phyloP scores from a whole-genome alignment of 352 stramenopile species.

The Phytophthora capsici region DNA sequence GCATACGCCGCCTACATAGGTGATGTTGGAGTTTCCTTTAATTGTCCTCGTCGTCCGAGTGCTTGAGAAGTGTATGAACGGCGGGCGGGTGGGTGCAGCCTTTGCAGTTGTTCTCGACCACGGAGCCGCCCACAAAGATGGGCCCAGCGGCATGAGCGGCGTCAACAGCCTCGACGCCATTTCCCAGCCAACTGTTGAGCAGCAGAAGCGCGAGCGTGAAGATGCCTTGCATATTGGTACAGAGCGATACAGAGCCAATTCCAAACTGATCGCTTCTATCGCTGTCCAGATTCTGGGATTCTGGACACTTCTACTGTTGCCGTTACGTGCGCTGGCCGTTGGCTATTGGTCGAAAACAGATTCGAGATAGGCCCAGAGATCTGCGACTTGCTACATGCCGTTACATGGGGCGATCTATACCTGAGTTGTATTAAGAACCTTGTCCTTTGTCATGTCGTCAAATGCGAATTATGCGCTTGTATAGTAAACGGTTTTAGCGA shows the following conservation, averaged over 20 bases:
- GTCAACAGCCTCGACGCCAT: constrained; percentile 10
- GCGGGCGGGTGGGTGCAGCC: constrained; percentile 9
- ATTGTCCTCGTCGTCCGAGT: constrained; percentile 13
- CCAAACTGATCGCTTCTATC: constrained; percentile 15
- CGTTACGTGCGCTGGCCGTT: constrained; percentile 22
- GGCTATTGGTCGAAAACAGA: constrained; percentile 25
- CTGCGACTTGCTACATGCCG: constrained; percentile 4
- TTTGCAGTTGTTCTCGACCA: constrained; percentile 29
- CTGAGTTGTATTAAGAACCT: not conserved
- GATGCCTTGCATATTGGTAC: constrained; percentile 43
- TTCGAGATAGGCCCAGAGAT: constrained; percentile 16
- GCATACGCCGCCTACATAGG: constrained; percentile 22
- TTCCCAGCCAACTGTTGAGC: constrained; percentile 38
- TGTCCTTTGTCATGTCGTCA: not conserved
- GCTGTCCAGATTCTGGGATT: too few species aligned
- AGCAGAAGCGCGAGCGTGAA: constrained; percentile 51
- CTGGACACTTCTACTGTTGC: not conserved
- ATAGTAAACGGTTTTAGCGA: not conserved
- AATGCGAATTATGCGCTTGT: not conserved
- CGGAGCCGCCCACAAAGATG: constrained; percentile 22
- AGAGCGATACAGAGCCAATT: constrained; percentile 11
- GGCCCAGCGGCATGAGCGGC: constrained; percentile 18
- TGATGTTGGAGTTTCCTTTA: constrained; percentile 9
- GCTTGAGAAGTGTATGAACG: constrained; percentile 28
- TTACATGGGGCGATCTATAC: not conserved